Base-by-base conservation (phyloP, 202 grass and related monocot species). In the Carex sylvatica region DNA sequence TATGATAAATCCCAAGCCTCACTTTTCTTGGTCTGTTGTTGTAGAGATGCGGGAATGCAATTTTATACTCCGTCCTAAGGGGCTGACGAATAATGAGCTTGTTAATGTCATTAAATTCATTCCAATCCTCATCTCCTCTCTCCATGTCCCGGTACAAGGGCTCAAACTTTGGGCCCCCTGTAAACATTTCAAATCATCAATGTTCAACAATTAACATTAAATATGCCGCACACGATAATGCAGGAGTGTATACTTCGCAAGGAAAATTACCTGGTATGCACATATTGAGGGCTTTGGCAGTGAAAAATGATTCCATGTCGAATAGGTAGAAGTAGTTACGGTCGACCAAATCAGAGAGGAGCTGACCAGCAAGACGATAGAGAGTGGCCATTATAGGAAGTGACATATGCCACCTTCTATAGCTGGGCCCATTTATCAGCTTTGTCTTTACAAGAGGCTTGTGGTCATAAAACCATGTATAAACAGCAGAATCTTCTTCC, bases 41-140 rank as follows among this genome's bases (percentile, higher is more conserved):
- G 87, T 98, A 98, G 61, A 98, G 83, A 72, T 98, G 96, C 13
- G 96, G 96, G 76, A 98, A 98, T 16, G 92, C 96, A 79, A 98
- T 98, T 88, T 93, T 98, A 73, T 98, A 98, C 47, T 98, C 96
- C 8, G 96, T 98, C 66, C 96, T 86, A 66, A 98, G 92, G 66
- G 96, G 96, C 51, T 98, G 96, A 4, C 96, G 96, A 79, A 98
- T 98, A 72, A 98, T 98, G 77, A 98, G 92, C 49, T 98, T 98
- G 83, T 98, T 98, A 64, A 98, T 95, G 80, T 98, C 96, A 84
- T 98, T 98, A 81, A 98, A 98, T 83, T 98, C 96, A 89, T 98
- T 98, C 96, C 96, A 98, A 74, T 98, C 96, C 86, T 98, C 96
- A 56, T 98, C 96, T 78, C 96, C 96, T 83, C 94, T 98, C 77